Evolutionary conservation across 2,329 filamentous ascomycete genomes (phyloP).

Genomic region (Kalaharituber pfeilii): DNA sequence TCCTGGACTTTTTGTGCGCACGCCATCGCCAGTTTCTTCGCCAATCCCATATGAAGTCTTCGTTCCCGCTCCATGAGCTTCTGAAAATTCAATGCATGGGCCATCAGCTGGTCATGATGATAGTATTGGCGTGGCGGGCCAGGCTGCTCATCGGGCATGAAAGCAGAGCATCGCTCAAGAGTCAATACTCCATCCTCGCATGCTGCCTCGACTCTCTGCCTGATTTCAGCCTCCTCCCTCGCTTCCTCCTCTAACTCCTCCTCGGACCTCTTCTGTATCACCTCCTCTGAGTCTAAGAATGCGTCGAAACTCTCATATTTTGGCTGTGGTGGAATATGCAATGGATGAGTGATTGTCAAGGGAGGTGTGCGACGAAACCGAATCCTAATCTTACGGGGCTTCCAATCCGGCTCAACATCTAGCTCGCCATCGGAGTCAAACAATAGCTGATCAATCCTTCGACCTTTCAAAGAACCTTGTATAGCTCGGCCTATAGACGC

Average conservation of each 20-base stretch:
- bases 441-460: background rate
- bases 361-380: slow-evolving; percentile 20
- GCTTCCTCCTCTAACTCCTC: slow-evolving; percentile 20
- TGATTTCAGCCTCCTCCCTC: slow-evolving; percentile 42
- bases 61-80: slow-evolving; percentile 66
- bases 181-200: slow-evolving; percentile 58
- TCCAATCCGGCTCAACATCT: slow-evolving; percentile 14
- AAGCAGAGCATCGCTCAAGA: slow-evolving; percentile 52
- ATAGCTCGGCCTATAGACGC: background rate
- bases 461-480: background rate
- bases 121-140: slow-evolving; percentile 70
- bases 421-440: slow-evolving; percentile 18
- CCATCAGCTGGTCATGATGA: slow-evolving; percentile 70
- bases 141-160: slow-evolving; percentile 49
- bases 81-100: slow-evolving; percentile 63
- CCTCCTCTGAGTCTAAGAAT: slow-evolving; percentile 31
- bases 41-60: slow-evolving; percentile 53
- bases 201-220: slow-evolving; percentile 54
- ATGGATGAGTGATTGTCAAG: slow-evolving; percentile 16
- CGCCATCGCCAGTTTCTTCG: slow-evolving; percentile 36
- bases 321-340: slow-evolving; percentile 30
- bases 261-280: slow-evolving; percentile 4
- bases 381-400: slow-evolving; percentile 14
- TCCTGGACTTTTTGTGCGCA: slow-evolving; percentile 56
- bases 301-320: slow-evolving; percentile 41